Evolutionary conservation across 2,329 filamentous ascomycete species (phyloP), one percentile per base, ranked within the genome.

Genomic region (Dactylellina haptotyla): DNA sequence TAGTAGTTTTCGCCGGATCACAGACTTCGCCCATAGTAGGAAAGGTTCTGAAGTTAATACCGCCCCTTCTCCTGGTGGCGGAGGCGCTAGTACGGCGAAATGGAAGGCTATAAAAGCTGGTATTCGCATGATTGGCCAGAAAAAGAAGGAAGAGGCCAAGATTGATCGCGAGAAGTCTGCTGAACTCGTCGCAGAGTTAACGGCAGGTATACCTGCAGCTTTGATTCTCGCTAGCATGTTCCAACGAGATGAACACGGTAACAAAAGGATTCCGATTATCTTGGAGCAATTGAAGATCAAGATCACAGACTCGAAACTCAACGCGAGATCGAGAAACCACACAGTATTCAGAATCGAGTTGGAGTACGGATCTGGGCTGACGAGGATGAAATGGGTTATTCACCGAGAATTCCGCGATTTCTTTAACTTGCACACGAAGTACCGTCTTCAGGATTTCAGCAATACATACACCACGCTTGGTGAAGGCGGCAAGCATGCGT

Each of bases 201-300:
- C 95, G 53, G 96, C 95, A 45, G 95, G 93, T 61, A 92, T 93
- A 0, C 95, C 95, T 2, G 95, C 95, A 23, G 95, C 94, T 18
- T 84, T 99, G 69, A 96, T 99, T 81, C 84, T 99, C 58, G 95
- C 95, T 5, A 97, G 93, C 79, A 97, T 98, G 91, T 95, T 98
- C 78, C 95, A 98, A 82, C 87, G 95, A 66, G 95, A 99, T 78
- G 95, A 99, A 81, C 92, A 97, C 78, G 93, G 94, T 53, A 95
- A 96, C 81, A 95, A 92, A 82, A 89, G 93, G 70, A 97, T 99
- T 66, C 95, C 95, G 0, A 93, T 99, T 59, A 86, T 99, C 2
- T 85, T 99, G 4, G 95, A 99, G 81, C 95, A 99, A 82, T 85
- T 99, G 70, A 97, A 96, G 80, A 85, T 99, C 71, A 88, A 87